Percentiles rank a stretch among this genome's conserved stretches.
phyloP scores from a whole-genome alignment of 768 basidiomycete genomes.

The Cystofilobasidium ferigula region DNA sequence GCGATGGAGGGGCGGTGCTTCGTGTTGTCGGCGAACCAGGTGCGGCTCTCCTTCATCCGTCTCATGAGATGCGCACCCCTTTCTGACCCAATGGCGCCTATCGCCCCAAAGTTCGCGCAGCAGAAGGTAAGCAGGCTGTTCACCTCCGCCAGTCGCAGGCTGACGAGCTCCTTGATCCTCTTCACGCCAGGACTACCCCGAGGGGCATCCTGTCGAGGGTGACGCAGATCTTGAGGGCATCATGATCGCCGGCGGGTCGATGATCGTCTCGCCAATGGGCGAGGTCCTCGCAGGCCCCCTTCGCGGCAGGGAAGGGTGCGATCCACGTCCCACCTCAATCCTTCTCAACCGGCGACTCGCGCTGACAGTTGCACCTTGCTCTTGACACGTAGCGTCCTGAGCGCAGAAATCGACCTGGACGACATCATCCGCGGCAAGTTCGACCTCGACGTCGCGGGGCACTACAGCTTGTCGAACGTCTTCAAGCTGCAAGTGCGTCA shows the following conservation, averaged over 20 bases:
- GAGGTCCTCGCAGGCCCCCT: constrained; percentile 53
- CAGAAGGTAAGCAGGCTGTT: constrained; percentile 36
- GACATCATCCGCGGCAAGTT: constrained; percentile 52
- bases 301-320: constrained; percentile 45
- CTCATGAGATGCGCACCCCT: neutral
- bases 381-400: neutral
- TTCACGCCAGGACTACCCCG: constrained; percentile 43
- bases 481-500: constrained; percentile 3
- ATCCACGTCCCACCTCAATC: constrained; percentile 34
- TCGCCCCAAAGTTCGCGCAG: constrained; percentile 44
- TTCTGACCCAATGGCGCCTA: neutral
- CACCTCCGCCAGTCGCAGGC: neutral
- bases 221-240: constrained; percentile 43
- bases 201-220: constrained; percentile 42
- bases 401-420: constrained; percentile 50
- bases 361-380: neutral
- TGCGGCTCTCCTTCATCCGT: neutral
- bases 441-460: constrained; percentile 53
- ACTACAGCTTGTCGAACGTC: constrained; percentile 45
- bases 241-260: constrained; percentile 54
- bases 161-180: constrained; percentile 1
- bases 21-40: constrained; percentile 45
- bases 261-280: constrained; percentile 53
- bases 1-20: constrained; percentile 60
- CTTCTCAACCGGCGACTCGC: neutral